These are phyloP conservation scores for Capsella rubella DNA, from an alignment of 441 rosid species.

Conservation along the genomic window DNA sequence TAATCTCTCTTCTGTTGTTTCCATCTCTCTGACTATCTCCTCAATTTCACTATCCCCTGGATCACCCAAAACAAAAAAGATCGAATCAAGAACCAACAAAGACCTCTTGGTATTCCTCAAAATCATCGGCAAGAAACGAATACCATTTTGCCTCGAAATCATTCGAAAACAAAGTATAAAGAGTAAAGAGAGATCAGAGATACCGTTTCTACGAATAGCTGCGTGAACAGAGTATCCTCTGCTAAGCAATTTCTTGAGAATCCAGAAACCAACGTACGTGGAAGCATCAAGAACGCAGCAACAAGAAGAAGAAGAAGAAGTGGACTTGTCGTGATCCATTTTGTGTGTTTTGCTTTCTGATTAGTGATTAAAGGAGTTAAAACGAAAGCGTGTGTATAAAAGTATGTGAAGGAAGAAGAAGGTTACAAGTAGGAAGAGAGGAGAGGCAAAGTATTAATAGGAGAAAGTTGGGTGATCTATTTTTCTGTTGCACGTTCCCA, in stretches of 20 bases:
- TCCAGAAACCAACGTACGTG: slow-evolving; percentile 84
- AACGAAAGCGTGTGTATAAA: slow-evolving; percentile 12
- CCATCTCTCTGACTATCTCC: slow-evolving; percentile 69
- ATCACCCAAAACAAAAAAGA: not conserved
- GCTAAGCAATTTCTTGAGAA: slow-evolving; percentile 67
- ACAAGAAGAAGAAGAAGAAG: slow-evolving; percentile 48
- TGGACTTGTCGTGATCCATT: slow-evolving; percentile 55
- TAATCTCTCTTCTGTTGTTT: slow-evolving; percentile 58
- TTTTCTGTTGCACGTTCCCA: slow-evolving; percentile 64
- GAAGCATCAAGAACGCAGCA: slow-evolving; percentile 92
- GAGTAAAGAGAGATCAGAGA: not conserved
- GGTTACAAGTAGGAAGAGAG: slow-evolving; percentile 39
- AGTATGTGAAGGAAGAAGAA: slow-evolving; percentile 35
- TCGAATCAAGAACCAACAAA: slow-evolving; percentile 23
- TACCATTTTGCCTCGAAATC: not conserved
- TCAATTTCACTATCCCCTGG: slow-evolving; percentile 63
- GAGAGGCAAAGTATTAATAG: slow-evolving; percentile 30
- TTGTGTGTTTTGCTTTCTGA: not conserved
- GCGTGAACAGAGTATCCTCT: slow-evolving; percentile 85
- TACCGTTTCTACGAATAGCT: slow-evolving; percentile 71
- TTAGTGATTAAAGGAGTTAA: not conserved
- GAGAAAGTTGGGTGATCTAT: slow-evolving; percentile 82
- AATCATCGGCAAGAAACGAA: slow-evolving; percentile 11
- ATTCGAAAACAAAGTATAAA: not conserved
- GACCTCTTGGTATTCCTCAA: not conserved